phyloP scores from a whole-genome alignment of 2,329 filamentous ascomycete genomes.

The Chaetomiaceae sp. region DNA sequence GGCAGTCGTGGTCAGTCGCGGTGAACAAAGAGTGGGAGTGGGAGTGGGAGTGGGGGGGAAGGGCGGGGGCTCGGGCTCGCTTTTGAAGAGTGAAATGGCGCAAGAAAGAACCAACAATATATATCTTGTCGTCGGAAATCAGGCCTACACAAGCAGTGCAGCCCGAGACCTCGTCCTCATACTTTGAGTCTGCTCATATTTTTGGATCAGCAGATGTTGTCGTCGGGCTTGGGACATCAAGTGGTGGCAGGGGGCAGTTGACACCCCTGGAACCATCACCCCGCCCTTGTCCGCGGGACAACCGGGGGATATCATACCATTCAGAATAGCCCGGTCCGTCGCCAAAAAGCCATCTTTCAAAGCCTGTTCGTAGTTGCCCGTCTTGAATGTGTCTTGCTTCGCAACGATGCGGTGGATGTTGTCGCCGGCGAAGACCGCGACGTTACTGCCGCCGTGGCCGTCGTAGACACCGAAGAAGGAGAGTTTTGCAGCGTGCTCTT shows the following conservation, averaged over 20 bases:
- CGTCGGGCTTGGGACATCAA: neutral
- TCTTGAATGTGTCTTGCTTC: constrained; percentile 90
- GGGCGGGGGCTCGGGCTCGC: constrained; percentile 7
- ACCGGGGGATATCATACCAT: constrained; percentile 58
- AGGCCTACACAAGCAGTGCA: constrained; percentile 93
- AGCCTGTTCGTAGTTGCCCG: constrained; percentile 88
- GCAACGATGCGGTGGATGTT: constrained; percentile 91
- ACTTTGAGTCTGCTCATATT: constrained; percentile 71
- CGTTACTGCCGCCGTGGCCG: constrained; percentile 94
- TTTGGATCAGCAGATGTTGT: constrained; percentile 17
- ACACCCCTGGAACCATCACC: constrained; percentile 7
- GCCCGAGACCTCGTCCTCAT: constrained; percentile 95
- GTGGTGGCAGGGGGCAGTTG: constrained; percentile 3
- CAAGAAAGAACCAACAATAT: constrained; percentile 65
- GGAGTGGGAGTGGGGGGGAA: constrained; percentile 9
- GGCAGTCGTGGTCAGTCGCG: neutral
- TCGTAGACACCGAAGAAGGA: constrained; percentile 98
- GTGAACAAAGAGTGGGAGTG: constrained; percentile 20
- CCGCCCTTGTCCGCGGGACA: neutral
- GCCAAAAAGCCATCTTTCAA: constrained; percentile 96
- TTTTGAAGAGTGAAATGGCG: neutral
- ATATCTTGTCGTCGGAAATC: constrained; percentile 88
- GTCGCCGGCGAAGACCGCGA: constrained; percentile 87
- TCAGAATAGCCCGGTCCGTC: constrained; percentile 91
- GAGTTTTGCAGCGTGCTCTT: constrained; percentile 67